These are phyloP conservation scores for Linum usitatissimum DNA, from an alignment of 345 rosid genomes.

Conservation along the genomic window DNA sequence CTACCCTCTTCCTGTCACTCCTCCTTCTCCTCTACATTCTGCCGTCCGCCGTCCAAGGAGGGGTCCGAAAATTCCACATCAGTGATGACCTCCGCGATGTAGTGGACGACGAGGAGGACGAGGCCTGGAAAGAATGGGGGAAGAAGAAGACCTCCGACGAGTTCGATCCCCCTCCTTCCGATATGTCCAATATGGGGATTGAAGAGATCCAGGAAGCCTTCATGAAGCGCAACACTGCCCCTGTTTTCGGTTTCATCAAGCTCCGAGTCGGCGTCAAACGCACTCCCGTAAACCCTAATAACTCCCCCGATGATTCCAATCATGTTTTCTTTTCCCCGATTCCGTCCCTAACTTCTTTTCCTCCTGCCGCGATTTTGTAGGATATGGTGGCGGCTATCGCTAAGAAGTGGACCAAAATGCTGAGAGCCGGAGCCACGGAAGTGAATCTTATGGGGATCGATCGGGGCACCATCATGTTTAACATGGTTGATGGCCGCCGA, in stretches of 20 bases:
- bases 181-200: conserved; percentile 45
- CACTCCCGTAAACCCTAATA: conserved; percentile 30
- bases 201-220: conserved; percentile 52
- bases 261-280: conserved; percentile 65
- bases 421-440: conserved; percentile 66
- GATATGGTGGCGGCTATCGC: conserved; percentile 57
- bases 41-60: conserved; percentile 32
- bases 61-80: conserved; percentile 55
- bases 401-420: conserved; percentile 58
- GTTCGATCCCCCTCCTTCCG: conserved; percentile 57
- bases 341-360: no score
- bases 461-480: conserved; percentile 73
- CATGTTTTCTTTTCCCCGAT: no score
- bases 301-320: no score
- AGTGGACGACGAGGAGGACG: conserved; percentile 85
- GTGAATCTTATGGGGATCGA: conserved; percentile 66
- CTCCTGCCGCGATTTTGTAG: conserved; percentile 21
- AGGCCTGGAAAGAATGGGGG: conserved; percentile 90
- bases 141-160: conserved; percentile 27
- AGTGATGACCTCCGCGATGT: conserved; percentile 83
- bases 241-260: conserved; percentile 74
- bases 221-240: conserved; percentile 52
- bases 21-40: not conserved
- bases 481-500: conserved; percentile 47
- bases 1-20: not conserved